A percentile compares a stretch with the other conserved stretches of the same genome.
These are phyloP conservation scores for Plasmopara muralis DNA, from an alignment of 352 stramenopile genomes.

Conservation along the genomic window DNA sequence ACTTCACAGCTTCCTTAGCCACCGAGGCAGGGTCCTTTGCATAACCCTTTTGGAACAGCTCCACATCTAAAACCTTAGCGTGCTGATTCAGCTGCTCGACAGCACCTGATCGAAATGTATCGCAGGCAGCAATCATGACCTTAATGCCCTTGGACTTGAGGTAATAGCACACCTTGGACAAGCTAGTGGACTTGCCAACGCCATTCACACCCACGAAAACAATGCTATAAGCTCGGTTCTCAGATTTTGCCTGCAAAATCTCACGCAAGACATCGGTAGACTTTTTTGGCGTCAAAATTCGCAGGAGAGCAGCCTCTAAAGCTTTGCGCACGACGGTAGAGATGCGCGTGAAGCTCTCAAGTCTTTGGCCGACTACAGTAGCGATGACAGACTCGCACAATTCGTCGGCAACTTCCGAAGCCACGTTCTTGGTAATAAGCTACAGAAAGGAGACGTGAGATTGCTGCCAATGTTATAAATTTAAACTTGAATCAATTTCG, in stretches of 20 bases:
- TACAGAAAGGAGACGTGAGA: constrained; percentile 25
- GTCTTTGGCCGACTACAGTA: constrained; percentile 92
- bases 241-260: constrained; percentile 84
- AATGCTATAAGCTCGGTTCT: constrained; percentile 93
- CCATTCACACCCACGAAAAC: constrained; percentile 99
- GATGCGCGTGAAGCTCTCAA: constrained; percentile 90
- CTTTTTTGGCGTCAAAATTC: constrained; percentile 94
- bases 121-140: constrained; percentile 94
- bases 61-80: constrained; percentile 93
- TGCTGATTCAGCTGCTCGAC: constrained; percentile 98
- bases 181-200: constrained; percentile 97
- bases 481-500: too few species aligned
- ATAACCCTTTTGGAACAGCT: constrained; percentile 95
- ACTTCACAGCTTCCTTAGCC: constrained; percentile 92
- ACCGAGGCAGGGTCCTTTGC: constrained; percentile 95
- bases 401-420: constrained; percentile 91
- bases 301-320: constrained; percentile 90
- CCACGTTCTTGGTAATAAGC: constrained; percentile 97
- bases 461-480: background rate
- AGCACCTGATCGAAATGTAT: constrained; percentile 98
- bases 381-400: constrained; percentile 93
- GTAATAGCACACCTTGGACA: constrained; percentile 99
- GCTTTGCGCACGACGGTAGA: constrained; percentile 93
- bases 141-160: constrained; percentile 96
- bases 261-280: constrained; percentile 94